These are phyloP conservation scores for Penicillium canariense DNA, from an alignment of 495 filamentous ascomycete species.

Conservation along the genomic window DNA sequence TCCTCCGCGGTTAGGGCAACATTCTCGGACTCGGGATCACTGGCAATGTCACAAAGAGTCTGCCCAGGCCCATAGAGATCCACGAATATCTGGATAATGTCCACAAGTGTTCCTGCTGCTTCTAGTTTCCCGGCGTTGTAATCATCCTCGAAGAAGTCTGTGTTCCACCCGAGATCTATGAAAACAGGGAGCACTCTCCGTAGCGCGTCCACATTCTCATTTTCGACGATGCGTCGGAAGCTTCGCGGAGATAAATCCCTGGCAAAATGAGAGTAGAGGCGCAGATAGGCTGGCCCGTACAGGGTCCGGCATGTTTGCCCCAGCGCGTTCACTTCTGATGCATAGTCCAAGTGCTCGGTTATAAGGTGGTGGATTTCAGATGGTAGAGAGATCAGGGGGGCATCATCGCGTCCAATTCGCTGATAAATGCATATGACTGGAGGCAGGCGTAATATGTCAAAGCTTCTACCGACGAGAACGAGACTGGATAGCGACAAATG, in stretches of 20 bases:
- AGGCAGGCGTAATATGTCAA: too few species aligned
- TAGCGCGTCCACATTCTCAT: background rate
- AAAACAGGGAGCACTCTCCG: background rate
- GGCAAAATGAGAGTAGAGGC: background rate
- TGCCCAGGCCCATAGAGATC: too few species aligned
- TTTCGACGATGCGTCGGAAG: background rate
- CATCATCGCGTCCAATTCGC: background rate
- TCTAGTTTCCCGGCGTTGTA: too few species aligned
- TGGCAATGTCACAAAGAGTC: too few species aligned
- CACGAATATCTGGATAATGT: too few species aligned
- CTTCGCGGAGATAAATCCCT: background rate
- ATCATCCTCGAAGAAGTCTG: too few species aligned
- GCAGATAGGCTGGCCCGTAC: background rate
- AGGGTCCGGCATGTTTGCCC: background rate
- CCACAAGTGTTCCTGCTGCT: too few species aligned
- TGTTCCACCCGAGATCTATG: too few species aligned
- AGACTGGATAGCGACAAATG: too few species aligned
- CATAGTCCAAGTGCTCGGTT: background rate
- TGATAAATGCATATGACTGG: too few species aligned
- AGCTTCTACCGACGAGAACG: too few species aligned
- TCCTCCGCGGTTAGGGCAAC: too few species aligned
- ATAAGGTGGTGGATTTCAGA: background rate
- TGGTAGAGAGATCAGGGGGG: background rate
- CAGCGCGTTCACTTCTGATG: background rate
- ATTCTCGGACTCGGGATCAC: background rate